Evolutionary conservation across 2,329 filamentous ascomycete genomes (phyloP).

Genomic region (Xylariomycetidae sp.): DNA sequence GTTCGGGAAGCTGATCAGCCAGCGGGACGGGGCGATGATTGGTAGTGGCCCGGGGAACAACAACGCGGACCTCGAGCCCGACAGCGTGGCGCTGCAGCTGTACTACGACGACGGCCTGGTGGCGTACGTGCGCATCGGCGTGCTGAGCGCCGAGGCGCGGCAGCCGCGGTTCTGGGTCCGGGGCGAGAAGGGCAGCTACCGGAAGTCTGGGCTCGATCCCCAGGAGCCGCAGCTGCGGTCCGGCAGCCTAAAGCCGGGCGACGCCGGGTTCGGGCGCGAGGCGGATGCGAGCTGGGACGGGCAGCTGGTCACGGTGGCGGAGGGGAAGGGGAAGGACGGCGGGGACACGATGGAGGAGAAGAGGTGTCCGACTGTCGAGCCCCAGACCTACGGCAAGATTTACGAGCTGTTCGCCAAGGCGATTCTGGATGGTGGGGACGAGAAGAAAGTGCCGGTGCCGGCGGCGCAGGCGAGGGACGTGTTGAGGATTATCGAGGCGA

Average conservation of each 20-base stretch:
- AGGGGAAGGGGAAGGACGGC: conserved; percentile 42
- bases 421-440: conserved; percentile 42
- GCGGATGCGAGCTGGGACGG: conserved; percentile 49
- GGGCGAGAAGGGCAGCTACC: conserved; percentile 69
- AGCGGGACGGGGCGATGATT: conserved; percentile 45
- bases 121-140: conserved; percentile 64
- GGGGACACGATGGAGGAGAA: too few species aligned
- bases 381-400: conserved; percentile 62
- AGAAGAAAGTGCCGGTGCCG: conserved; percentile 48
- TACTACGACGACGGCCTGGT: conserved; percentile 60
- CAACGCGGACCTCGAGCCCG: conserved; percentile 42
- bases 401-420: conserved; percentile 53
- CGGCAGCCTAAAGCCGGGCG: conserved; percentile 57
- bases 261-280: conserved; percentile 63
- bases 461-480: conserved; percentile 50
- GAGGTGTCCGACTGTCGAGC: conserved; percentile 57
- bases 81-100: conserved; percentile 60
- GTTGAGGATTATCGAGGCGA: conserved; percentile 47
- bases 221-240: conserved; percentile 71
- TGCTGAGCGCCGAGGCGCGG: conserved; percentile 62
- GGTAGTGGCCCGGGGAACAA: too few species aligned
- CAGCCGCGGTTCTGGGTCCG: conserved; percentile 76
- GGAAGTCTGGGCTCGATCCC: conserved; percentile 65
- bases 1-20: conserved; percentile 63
- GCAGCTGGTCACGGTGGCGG: conserved; percentile 50